Conservation (phyloP, 345 rosid genomes). For the Noccaea bulbosa region DNA sequence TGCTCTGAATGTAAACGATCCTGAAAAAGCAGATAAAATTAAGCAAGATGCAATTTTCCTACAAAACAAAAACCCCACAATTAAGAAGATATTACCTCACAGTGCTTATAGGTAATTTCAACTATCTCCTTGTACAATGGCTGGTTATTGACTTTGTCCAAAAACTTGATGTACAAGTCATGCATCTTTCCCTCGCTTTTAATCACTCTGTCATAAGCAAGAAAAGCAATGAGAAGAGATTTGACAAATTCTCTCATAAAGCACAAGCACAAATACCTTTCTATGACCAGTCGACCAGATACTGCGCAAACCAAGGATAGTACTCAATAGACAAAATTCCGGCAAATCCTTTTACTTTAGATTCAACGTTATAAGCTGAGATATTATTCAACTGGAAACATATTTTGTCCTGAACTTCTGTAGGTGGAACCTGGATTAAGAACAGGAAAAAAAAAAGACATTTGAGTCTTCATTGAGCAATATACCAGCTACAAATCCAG, state of each 20-base stretch:
- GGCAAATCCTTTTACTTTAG: slow-evolving; percentile 71
- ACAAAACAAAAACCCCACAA: not conserved
- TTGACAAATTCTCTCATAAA: not conserved
- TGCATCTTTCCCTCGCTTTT: slow-evolving; percentile 77
- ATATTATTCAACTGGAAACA: slow-evolving; percentile 79
- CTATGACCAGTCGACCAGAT: slow-evolving; percentile 97
- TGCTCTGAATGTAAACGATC: slow-evolving; percentile 89
- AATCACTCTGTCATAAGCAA: slow-evolving; percentile 62
- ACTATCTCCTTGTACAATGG: slow-evolving; percentile 71
- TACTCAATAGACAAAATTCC: slow-evolving; percentile 69
- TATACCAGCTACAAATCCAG: not conserved
- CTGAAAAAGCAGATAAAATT: slow-evolving; percentile 42
- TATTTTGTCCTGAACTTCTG: slow-evolving; percentile 78
- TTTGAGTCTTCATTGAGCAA: too few relatives aligned
- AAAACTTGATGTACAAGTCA: slow-evolving; percentile 82
- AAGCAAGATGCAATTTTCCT: not conserved
- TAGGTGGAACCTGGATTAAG: slow-evolving; percentile 65
- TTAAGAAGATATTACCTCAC: slow-evolving; percentile 62
- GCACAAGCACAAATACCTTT: slow-evolving; percentile 50
- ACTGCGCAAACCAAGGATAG: slow-evolving; percentile 90
- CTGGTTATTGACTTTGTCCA: slow-evolving; percentile 73
- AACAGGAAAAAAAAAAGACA: too few relatives aligned
- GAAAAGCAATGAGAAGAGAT: slow-evolving; percentile 1
- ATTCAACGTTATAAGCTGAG: slow-evolving; percentile 63
- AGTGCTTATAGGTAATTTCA: slow-evolving; percentile 75